Evolutionary conservation across 108 stramenopile species (phyloP).

Genomic region (Stephanodiscus triporus): DNA sequence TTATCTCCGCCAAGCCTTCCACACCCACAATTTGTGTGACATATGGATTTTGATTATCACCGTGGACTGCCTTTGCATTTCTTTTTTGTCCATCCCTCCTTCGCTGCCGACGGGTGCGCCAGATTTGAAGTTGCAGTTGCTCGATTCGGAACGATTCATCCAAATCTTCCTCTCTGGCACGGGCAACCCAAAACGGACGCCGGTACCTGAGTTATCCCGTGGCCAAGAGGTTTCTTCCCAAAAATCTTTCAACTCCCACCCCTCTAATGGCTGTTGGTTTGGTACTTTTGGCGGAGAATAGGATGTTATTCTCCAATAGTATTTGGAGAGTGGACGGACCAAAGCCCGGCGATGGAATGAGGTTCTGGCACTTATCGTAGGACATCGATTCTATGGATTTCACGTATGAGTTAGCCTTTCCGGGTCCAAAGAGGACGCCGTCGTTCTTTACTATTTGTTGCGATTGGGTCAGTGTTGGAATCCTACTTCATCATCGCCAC

Average conservation of each 20-base stretch:
- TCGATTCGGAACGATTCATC: conserved; percentile 50
- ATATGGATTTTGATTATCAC: conserved; percentile 58
- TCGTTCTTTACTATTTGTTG: conserved; percentile 69
- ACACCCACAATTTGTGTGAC: conserved; percentile 64
- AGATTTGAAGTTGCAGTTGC: conserved; percentile 15
- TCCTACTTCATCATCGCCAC: conserved; percentile 46
- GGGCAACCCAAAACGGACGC: conserved; percentile 78
- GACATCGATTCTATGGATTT: conserved; percentile 47
- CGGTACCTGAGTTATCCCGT: conserved; percentile 67
- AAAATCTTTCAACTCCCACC: conserved; percentile 74
- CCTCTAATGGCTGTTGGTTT: conserved; percentile 31
- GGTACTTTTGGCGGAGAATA: conserved; percentile 50
- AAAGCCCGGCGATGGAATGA: conserved; percentile 58
- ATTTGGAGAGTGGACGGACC: conserved; percentile 62
- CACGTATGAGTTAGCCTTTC: conserved; percentile 69
- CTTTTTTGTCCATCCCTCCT: conserved; percentile 37
- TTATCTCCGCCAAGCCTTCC: conserved; percentile 55
- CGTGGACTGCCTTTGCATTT: conserved; percentile 20
- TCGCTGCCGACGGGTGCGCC: conserved; percentile 18
- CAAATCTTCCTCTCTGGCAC: conserved; percentile 55
- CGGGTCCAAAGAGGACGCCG: conserved; percentile 75
- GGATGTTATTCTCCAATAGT: conserved; percentile 64
- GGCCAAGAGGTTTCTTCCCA: conserved; percentile 89
- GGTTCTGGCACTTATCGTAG: conserved; percentile 19
- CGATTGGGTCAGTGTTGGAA: conserved; percentile 71